Evolutionary conservation across 1,284 basidiomycete genomes (phyloP), one percentile per base, ranked within the genome.

Genomic region (Tilletia indica): DNA sequence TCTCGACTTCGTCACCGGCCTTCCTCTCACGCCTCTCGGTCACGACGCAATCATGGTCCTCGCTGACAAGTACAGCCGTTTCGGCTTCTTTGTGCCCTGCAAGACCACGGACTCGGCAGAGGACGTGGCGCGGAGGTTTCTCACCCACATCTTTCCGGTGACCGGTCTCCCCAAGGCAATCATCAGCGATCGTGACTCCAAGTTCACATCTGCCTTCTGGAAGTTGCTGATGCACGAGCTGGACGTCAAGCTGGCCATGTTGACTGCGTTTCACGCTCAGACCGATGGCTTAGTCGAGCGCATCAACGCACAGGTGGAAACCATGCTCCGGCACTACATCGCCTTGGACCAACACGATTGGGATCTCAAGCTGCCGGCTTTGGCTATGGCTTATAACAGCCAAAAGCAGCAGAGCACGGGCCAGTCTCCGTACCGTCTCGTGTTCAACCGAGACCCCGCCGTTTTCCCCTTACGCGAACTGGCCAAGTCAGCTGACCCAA

Each of bases 231-330:
- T 21, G n/a, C 5, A 4, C 4, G 16, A 16, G 6, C 19, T 82
- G 0, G 73, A 80, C 67, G 80, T 71, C 51, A 82, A 81, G 11
- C 70, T 78, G n/a, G 83, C 76, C 0, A 78, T 56, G n/a, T 21
- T 8, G n/a, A 56, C 54, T 5, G 54, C 86, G 0, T 80, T 87
- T 71, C 54, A 56, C 54, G 31, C 54, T 34, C 54, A 21, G 19
- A 83, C 85, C 0, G 85, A 56, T 19, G 54, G 86, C 87, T 0
- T 85, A 87, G 67, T 86, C 86, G 86, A 88, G 76, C 67, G 79
- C 0, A 73, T 84, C 14, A 88, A 88, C 73, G 86, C 87, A 71
- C 80, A 76, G 0, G 72, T 89, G 2, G 78, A 79, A 19, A 68
- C 73, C 25, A 84, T 80, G 54, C 69, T 83, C 16, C 74, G 77